Percentiles rank a stretch among this genome's conserved stretches.
Conservation (phyloP, 2,329 filamentous ascomycete species). For the Fusarium aywerte region DNA sequence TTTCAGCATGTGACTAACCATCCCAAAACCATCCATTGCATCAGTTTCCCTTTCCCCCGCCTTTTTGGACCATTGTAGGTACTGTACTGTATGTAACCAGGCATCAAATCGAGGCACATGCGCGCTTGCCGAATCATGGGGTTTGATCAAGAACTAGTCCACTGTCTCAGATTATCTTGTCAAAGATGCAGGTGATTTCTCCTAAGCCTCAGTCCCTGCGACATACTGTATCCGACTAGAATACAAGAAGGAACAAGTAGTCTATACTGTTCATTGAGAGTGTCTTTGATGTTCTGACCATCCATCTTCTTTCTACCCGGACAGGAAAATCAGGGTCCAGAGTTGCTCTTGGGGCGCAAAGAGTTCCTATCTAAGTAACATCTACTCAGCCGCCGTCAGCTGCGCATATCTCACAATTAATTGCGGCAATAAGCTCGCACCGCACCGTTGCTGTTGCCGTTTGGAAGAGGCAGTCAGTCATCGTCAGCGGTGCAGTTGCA, state of each 20-base stretch:
- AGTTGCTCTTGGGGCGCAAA: constrained; percentile 12
- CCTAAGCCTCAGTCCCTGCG: constrained; percentile 9
- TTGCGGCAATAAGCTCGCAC: background rate
- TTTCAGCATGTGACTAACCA: too few relatives aligned
- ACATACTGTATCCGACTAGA: background rate
- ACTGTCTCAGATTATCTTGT: constrained; percentile 30
- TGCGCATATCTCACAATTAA: constrained; percentile 7
- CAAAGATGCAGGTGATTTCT: constrained; percentile 30
- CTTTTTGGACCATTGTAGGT: background rate
- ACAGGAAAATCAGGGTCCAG: constrained; percentile 29
- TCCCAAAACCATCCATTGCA: too few relatives aligned
- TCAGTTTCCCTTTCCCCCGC: background rate
- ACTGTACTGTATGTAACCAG: background rate
- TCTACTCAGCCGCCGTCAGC: constrained; percentile 28
- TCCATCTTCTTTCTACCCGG: background rate
- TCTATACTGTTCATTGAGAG: background rate
- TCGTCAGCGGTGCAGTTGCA: constrained; percentile 16
- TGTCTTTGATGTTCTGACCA: background rate
- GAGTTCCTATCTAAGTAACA: constrained; percentile 2
- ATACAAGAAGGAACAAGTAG: background rate
- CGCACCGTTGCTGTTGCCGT: constrained; percentile 3
- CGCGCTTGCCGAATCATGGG: constrained; percentile 34
- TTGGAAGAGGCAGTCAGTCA: constrained; percentile 1
- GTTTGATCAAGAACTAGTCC: constrained; percentile 21
- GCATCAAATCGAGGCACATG: constrained; percentile 26